Conservation (phyloP, 768 basidiomycete species). For the Lactarius tabidus region DNA sequence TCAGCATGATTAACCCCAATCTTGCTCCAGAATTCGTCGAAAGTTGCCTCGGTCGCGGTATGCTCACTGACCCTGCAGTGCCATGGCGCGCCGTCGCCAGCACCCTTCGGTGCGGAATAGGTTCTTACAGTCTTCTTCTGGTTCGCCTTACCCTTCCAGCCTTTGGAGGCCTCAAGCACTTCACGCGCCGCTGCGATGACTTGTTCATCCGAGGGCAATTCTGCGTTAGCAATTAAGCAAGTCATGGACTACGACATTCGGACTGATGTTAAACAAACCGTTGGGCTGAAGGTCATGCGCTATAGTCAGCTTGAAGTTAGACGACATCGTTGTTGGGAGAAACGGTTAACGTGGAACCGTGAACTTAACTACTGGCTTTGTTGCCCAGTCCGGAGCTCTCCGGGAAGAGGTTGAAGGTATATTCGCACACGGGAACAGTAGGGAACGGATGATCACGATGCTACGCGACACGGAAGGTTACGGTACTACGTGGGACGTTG, state of each 20-base stretch:
- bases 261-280: constrained; percentile 32
- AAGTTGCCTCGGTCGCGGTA: constrained; percentile 57
- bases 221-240: constrained; percentile 36
- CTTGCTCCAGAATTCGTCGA: constrained; percentile 70
- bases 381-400: not conserved
- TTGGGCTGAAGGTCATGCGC: constrained; percentile 35
- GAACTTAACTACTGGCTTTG: not conserved
- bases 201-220: constrained; percentile 56
- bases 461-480: not conserved
- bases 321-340: constrained; percentile 24
- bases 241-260: not conserved
- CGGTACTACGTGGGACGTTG: constrained; percentile 4
- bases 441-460: not conserved
- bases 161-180: constrained; percentile 51
- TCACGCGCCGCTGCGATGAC: constrained; percentile 50
- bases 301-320: constrained; percentile 36
- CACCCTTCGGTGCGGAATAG: constrained; percentile 46
- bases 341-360: not conserved
- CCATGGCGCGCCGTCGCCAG: constrained; percentile 60
- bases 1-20: constrained; percentile 60
- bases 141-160: constrained; percentile 69
- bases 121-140: constrained; percentile 54
- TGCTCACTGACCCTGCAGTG: constrained; percentile 67
- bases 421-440: not conserved
- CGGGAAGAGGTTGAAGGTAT: not conserved